phyloP scores from a whole-genome alignment of 1,139 yeast genomes.

The Diutina ranongensis region DNA sequence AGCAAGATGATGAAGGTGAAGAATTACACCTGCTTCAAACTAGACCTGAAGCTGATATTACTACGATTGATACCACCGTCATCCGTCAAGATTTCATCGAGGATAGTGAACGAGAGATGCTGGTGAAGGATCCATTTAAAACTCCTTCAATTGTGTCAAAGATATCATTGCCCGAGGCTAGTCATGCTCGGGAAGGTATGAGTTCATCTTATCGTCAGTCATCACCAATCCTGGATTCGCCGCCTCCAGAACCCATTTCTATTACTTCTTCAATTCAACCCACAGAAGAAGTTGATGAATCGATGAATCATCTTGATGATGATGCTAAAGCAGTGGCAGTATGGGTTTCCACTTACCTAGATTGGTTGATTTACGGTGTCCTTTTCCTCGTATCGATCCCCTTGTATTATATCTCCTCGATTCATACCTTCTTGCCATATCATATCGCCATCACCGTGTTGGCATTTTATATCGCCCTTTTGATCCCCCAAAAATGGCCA shows the following conservation, averaged over 20 bases:
- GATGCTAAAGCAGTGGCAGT: constrained; percentile 19
- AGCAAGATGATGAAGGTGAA: constrained; percentile 11
- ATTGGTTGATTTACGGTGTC: constrained; percentile 38
- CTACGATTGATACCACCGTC: constrained; percentile 22
- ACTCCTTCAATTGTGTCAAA: neutral
- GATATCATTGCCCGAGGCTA: neutral
- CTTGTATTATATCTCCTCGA: constrained; percentile 31
- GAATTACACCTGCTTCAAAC: neutral
- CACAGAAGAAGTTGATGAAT: neutral
- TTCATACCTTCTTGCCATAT: constrained; percentile 47
- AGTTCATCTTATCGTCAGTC: neutral
- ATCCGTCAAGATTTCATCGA: constrained; percentile 9
- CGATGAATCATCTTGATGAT: neutral
- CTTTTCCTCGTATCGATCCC: constrained; percentile 46
- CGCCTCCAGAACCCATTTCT: neutral
- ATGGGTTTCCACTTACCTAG: constrained; percentile 36
- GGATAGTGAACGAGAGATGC: neutral
- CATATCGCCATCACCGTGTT: constrained; percentile 52
- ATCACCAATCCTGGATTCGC: neutral
- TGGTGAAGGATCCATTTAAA: neutral
- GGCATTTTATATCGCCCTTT: constrained; percentile 40
- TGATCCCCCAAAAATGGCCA: constrained; percentile 38
- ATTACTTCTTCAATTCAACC: too few species aligned
- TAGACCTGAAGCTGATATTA: constrained; percentile 18
- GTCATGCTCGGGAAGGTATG: neutral